phyloP scores from a whole-genome alignment of 768 basidiomycete genomes.

The Collybiopsis confluens region DNA sequence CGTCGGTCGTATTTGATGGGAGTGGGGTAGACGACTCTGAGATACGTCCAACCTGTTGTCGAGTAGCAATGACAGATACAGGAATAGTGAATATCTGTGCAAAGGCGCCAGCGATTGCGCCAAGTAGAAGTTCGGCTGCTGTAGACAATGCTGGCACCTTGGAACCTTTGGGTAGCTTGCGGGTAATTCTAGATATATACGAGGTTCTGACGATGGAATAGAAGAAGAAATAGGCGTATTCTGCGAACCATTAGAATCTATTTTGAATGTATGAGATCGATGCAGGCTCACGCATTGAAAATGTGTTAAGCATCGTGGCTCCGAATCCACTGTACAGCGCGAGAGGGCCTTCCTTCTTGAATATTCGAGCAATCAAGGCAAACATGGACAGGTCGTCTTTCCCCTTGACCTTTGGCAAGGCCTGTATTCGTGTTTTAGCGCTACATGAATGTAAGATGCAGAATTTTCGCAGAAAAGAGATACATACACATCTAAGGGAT shows the following conservation, averaged over 20 bases:
- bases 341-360: conserved; percentile 73
- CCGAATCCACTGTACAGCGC: conserved; percentile 91
- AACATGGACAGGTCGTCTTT: conserved; percentile 58
- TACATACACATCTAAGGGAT: conserved; percentile 90
- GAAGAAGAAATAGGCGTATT: conserved; percentile 99
- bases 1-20: conserved; percentile 1
- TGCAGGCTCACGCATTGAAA: conserved; percentile 84
- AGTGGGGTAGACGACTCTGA: neutral
- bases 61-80: conserved; percentile 94
- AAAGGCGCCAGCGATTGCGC: conserved; percentile 88
- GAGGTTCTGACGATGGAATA: conserved; percentile 86
- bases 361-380: conserved; percentile 62
- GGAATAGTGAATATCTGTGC: conserved; percentile 99
- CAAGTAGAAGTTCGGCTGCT: conserved; percentile 78
- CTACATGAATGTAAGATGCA: conserved; percentile 33
- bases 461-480: neutral
- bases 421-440: conserved; percentile 94
- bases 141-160: conserved; percentile 65
- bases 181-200: conserved; percentile 69
- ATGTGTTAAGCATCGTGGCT: conserved; percentile 97
- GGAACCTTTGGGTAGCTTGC: conserved; percentile 55
- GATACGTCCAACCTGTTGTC: conserved; percentile 82
- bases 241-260: too few species aligned
- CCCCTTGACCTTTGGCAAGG: conserved; percentile 54
- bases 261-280: too few species aligned